Conservation (phyloP, 208 protist species). For the Leptomonas pyrrhocoris region DNA sequence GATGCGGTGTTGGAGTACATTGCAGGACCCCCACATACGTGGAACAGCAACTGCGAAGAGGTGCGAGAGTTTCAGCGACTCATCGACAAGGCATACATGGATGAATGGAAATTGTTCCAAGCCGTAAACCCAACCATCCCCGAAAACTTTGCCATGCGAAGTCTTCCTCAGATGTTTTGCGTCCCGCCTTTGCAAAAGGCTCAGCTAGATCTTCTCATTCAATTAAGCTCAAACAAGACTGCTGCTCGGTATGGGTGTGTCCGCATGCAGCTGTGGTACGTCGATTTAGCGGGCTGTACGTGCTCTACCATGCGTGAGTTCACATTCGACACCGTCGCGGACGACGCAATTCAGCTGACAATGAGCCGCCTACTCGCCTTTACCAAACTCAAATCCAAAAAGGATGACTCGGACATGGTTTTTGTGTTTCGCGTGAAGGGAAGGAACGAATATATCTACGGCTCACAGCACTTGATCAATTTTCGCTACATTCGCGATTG, state of each 20-base stretch:
- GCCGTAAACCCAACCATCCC: conserved; percentile 35
- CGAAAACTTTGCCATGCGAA: conserved; percentile 45
- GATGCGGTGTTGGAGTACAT: conserved; percentile 57
- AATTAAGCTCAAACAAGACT: conserved; percentile 27
- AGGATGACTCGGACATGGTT: conserved; percentile 17
- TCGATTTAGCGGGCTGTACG: conserved; percentile 45
- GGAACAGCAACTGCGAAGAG: conserved; percentile 46
- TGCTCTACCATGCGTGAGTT: conserved; percentile 58
- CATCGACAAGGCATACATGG: conserved; percentile 40
- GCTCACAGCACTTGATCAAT: conserved; percentile 51
- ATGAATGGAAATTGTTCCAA: conserved; percentile 60
- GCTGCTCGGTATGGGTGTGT: conserved; percentile 26
- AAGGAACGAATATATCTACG: conserved; percentile 70
- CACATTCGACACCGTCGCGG: conserved; percentile 49
- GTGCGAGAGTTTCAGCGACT: conserved; percentile 45
- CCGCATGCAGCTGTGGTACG: conserved; percentile 51
- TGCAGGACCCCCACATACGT: conserved; percentile 32
- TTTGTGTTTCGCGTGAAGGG: conserved; percentile 67
- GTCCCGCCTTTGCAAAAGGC: conserved; percentile 45
- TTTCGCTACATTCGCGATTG: conserved; percentile 63
- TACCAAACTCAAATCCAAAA: conserved; percentile 31
- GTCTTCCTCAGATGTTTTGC: conserved; percentile 44
- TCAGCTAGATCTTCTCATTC: conserved; percentile 48
- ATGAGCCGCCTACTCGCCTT: conserved; percentile 41
- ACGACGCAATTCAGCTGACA: conserved; percentile 42